phyloP scores from a whole-genome alignment of 2,329 filamentous ascomycete genomes.

The Exophiala spinifera region DNA sequence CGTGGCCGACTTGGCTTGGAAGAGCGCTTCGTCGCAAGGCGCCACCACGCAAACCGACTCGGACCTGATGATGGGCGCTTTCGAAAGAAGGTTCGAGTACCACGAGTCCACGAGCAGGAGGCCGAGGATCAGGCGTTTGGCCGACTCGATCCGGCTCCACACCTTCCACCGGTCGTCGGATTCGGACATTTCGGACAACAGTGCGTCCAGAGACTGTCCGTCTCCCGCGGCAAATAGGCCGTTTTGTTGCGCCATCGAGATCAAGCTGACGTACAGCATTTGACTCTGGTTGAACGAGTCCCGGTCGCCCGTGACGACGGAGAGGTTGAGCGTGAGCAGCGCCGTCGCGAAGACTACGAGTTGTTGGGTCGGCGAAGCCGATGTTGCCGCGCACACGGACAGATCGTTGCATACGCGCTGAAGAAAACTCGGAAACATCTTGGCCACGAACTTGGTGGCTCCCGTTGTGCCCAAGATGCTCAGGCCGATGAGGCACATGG shows the following conservation, averaged over 20 bases:
- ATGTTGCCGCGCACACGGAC: slow-evolving; percentile 40
- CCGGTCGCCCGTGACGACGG: slow-evolving; percentile 49
- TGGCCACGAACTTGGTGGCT: slow-evolving; percentile 49
- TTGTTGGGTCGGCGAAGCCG: slow-evolving; percentile 41
- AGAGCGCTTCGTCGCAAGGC: slow-evolving; percentile 46
- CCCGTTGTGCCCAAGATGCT: slow-evolving; percentile 52
- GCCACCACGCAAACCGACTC: slow-evolving; percentile 48
- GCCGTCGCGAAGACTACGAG: slow-evolving; percentile 49
- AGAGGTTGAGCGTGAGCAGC: slow-evolving; percentile 49
- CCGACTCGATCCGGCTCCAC: slow-evolving; percentile 53
- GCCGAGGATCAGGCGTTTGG: slow-evolving; percentile 50
- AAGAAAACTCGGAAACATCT: slow-evolving; percentile 42
- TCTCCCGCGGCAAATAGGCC: slow-evolving; percentile 51
- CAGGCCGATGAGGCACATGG: slow-evolving; percentile 54
- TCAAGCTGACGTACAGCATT: slow-evolving; percentile 51
- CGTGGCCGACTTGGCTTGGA: slow-evolving; percentile 39
- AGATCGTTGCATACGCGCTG: slow-evolving; percentile 45
- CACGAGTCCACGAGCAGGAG: slow-evolving; percentile 48
- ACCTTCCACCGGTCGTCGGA: slow-evolving; percentile 50
- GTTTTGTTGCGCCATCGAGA: slow-evolving; percentile 49
- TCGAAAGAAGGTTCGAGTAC: slow-evolving; percentile 48
- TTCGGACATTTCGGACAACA: slow-evolving; percentile 45
- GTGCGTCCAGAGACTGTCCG: slow-evolving; percentile 40
- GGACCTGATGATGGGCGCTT: slow-evolving; percentile 46
- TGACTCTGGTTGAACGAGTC: slow-evolving; percentile 47